A percentile compares a stretch with the other conserved stretches of the same genome.
Conservation (phyloP, 129 eudicot genomes). For the Lactuca sativa region DNA sequence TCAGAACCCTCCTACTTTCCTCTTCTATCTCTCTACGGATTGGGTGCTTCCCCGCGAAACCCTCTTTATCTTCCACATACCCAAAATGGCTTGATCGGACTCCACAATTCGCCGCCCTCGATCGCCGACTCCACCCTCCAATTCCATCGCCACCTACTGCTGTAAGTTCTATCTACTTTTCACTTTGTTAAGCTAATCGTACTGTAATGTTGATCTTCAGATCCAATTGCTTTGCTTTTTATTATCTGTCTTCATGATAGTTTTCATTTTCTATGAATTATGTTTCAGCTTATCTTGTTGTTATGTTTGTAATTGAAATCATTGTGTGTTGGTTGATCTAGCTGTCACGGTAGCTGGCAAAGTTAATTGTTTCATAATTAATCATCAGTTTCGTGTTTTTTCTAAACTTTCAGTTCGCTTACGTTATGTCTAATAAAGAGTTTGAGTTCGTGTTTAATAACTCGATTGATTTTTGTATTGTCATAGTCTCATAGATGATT, state of each 20-base stretch:
- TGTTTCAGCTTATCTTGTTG: not conserved
- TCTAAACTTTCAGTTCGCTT: not conserved
- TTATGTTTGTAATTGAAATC: not conserved
- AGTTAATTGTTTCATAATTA: slow-evolving; percentile 17
- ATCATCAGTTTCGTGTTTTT: slow-evolving; percentile 13
- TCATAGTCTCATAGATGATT: not conserved
- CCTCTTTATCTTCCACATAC: slow-evolving; percentile 11
- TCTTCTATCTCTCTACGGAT: slow-evolving; percentile 1
- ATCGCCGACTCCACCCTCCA: slow-evolving; percentile 13
- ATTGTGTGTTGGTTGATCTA: slow-evolving; percentile 17
- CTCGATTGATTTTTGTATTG: not conserved
- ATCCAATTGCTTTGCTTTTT: slow-evolving; percentile 21
- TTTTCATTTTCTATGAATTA: not conserved
- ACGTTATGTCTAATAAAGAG: not conserved
- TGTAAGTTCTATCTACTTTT: slow-evolving; percentile 13
- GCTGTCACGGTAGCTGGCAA: slow-evolving; percentile 9
- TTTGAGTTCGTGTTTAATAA: slow-evolving; percentile 2
- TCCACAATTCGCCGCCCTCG: slow-evolving; percentile 25
- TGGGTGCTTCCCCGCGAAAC: slow-evolving; percentile 3
- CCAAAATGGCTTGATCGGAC: slow-evolving; percentile 27
- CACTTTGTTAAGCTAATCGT: slow-evolving; percentile 4
- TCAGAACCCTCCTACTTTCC: slow-evolving; percentile 18
- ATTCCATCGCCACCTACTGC: slow-evolving; percentile 7
- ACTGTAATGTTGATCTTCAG: slow-evolving; percentile 11
- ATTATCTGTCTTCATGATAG: not conserved